These are phyloP conservation scores for Cynanchum wilfordii DNA, from an alignment of 257 asterid genomes.

Conservation along the genomic window DNA sequence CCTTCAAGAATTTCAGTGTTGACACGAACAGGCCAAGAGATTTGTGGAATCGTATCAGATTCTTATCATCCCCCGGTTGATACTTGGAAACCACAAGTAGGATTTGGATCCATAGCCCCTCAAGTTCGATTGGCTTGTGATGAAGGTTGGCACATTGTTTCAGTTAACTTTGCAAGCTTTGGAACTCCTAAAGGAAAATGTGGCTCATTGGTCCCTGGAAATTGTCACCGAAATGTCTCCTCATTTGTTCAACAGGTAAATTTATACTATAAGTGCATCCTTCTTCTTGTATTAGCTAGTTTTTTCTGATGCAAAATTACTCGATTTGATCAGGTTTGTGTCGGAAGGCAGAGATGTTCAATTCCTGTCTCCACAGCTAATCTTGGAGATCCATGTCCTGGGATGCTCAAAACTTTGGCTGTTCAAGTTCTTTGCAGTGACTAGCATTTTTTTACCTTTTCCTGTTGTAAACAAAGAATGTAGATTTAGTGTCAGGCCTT, in stretches of 20 bases:
- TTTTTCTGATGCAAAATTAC: background rate
- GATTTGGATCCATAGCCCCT: slow-evolving; percentile 38
- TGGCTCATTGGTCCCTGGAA: slow-evolving; percentile 41
- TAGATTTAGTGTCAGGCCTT: background rate
- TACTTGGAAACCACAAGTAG: slow-evolving; percentile 43
- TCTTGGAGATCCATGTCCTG: slow-evolving; percentile 60
- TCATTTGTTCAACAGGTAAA: slow-evolving; percentile 45
- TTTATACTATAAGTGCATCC: background rate
- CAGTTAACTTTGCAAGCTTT: slow-evolving; percentile 51
- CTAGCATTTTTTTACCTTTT: slow-evolving; percentile 11
- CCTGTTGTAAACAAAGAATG: background rate
- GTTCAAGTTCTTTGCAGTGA: slow-evolving; percentile 55
- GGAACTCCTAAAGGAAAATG: slow-evolving; percentile 59
- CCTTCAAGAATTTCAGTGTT: slow-evolving; percentile 48
- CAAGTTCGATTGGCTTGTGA: slow-evolving; percentile 52
- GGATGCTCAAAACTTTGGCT: slow-evolving; percentile 45
- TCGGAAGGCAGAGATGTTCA: slow-evolving; percentile 48
- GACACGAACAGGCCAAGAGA: slow-evolving; percentile 35
- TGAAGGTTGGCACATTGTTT: slow-evolving; percentile 43
- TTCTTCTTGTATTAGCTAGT: background rate
- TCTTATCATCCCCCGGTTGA: slow-evolving; percentile 57
- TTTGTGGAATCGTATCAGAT: slow-evolving; percentile 50
- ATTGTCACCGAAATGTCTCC: slow-evolving; percentile 40
- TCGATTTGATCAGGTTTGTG: slow-evolving; percentile 35
- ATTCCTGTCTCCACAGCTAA: slow-evolving; percentile 34